Evolutionary conservation across 352 stramenopile genomes (phyloP).

Genomic region (Elongisporangium undulatum): DNA sequence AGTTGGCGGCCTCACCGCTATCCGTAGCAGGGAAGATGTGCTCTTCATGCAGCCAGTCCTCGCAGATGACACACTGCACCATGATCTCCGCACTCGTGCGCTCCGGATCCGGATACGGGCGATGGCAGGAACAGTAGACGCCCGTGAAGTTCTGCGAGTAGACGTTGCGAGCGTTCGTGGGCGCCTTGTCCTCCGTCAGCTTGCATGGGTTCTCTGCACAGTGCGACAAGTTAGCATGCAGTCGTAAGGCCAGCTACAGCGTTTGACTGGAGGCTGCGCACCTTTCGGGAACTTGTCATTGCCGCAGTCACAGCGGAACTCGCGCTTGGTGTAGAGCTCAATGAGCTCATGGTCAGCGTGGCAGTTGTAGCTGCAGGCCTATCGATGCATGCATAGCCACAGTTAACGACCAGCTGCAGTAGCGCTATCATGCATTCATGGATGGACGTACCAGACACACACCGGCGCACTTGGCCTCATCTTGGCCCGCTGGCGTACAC

Average conservation of each 20-base stretch:
- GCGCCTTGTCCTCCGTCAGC: conserved; percentile 45
- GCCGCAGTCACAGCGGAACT: conserved; percentile 74
- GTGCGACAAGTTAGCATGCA: conserved; percentile 1
- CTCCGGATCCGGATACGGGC: conserved; percentile 70
- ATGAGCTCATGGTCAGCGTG: conserved; percentile 72
- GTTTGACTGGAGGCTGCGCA: conserved; percentile 6
- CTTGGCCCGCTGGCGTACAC: conserved; percentile 41
- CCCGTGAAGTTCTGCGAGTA: conserved; percentile 77
- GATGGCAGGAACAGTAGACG: conserved; percentile 66
- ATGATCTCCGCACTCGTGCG: conserved; percentile 62
- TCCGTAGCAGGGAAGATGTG: conserved; percentile 32
- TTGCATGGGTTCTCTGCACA: conserved; percentile 38
- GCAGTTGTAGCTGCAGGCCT: conserved; percentile 71
- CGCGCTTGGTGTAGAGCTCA: conserved; percentile 77
- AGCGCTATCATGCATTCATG: background rate
- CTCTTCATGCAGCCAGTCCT: conserved; percentile 77
- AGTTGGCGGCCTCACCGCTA: background rate
- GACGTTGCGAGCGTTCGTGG: conserved; percentile 44
- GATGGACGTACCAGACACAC: conserved; percentile 39
- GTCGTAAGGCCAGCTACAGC: background rate
- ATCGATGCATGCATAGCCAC: background rate
- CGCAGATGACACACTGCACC: conserved; percentile 73
- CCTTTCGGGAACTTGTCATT: conserved; percentile 47
- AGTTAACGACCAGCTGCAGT: background rate
- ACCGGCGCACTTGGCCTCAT: conserved; percentile 31